Base-by-base conservation (phyloP, 2,329 filamentous ascomycete species). In the Cercospora sojina region DNA sequence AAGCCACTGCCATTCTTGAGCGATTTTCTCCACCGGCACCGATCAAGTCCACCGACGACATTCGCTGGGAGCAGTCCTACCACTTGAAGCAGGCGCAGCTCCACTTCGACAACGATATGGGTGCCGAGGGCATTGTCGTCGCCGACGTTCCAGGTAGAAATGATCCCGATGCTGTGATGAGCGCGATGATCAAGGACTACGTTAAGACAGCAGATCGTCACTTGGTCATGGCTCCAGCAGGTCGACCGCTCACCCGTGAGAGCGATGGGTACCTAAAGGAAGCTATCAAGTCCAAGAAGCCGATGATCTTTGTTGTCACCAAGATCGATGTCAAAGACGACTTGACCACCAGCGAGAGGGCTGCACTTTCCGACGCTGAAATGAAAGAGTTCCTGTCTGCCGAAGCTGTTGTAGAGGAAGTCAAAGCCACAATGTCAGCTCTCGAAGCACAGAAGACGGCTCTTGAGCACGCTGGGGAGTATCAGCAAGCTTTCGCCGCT, bases 121-220 rank as follows among this genome's bases (percentile, higher is more conserved):
- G 72, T n/a, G 59, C 68, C 7, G 61, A 51, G 3, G 72, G 72
- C 7, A 27, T 70, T 2, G 35, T 66, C 3, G 25, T 73, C 23
- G 67, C 71, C 3, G 73, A 74, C 53, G 58, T 66, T 2, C 70
- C 73, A 1, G 73, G 72, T 1, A 59, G 59, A n/a, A 61, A 61
- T 2, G 59, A 61, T 35, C 41, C 59, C 4, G 59, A 61, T 3
- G 2, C 27, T 3, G 59, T 18, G 0, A 23, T 61, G 59, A 16
- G 5, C 4, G 25, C 35, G 7, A 32, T 51, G 59, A 47, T 53
- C 1, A 43, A 53, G 41, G 3, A 16, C 1, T 61, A 61, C 5
- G 25, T 61, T 12, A 3, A n/a, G 25, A 16, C 16, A n/a, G 23
- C 59, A 3, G 8, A 61, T 3, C 59, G 59, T 10, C 38, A 61